phyloP scores from a whole-genome alignment of 2,329 filamentous ascomycete species.

The Aspergillus terreus region DNA sequence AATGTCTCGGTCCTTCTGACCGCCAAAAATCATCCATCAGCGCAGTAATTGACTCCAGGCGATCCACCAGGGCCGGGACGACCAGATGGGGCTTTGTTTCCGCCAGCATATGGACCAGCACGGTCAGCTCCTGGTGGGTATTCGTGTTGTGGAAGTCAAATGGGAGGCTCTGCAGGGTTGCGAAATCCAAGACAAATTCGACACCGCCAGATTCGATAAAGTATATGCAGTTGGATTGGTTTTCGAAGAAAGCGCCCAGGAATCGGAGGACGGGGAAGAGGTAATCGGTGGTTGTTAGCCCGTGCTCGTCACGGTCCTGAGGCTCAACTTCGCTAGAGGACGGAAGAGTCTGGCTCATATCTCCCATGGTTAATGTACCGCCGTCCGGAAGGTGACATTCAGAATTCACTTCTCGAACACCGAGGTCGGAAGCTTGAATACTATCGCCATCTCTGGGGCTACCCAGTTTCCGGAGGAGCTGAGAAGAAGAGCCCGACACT shows the following conservation, averaged over 20 bases:
- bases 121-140: slow-evolving; percentile 66
- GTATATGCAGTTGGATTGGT: slow-evolving; percentile 64
- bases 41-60: slow-evolving; percentile 67
- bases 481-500: slow-evolving; percentile 53
- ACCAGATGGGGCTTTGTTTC: slow-evolving; percentile 78
- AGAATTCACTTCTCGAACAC: slow-evolving; percentile 25
- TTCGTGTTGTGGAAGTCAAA: slow-evolving; percentile 65
- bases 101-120: slow-evolving; percentile 71
- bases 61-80: slow-evolving; percentile 73
- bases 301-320: slow-evolving; percentile 48
- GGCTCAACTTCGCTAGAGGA: slow-evolving; percentile 34
- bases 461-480: slow-evolving; percentile 34
- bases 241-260: slow-evolving; percentile 71
- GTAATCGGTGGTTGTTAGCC: slow-evolving; percentile 62
- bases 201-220: slow-evolving; percentile 79
- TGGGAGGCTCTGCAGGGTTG: slow-evolving; percentile 75
- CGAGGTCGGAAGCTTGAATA: slow-evolving; percentile 21
- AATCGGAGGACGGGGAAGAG: slow-evolving; percentile 75
- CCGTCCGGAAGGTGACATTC: slow-evolving; percentile 33
- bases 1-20: slow-evolving; percentile 43
- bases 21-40: slow-evolving; percentile 62
- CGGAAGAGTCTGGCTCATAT: slow-evolving; percentile 25
- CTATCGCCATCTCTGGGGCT: slow-evolving; percentile 21
- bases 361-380: slow-evolving; percentile 30
- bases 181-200: slow-evolving; percentile 79